phyloP scores from a whole-genome alignment of 148 eudicot genomes.

The Mesembryanthemum crystallinum region DNA sequence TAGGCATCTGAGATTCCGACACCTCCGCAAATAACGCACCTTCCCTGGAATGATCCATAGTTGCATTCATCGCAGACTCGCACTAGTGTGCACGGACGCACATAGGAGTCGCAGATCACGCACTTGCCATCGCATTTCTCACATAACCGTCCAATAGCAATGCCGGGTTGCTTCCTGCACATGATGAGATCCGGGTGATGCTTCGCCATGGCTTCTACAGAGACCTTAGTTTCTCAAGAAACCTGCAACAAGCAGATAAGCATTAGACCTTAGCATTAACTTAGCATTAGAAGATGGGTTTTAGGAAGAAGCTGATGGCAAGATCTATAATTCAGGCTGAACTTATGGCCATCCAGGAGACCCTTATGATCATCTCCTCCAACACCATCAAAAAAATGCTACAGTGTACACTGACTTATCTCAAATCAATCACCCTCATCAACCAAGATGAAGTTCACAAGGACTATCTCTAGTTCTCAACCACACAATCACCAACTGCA shows the following conservation, averaged over 20 bases:
- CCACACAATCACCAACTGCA: no score
- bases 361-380: no score
- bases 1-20: constrained; percentile 87
- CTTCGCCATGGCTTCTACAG: constrained; percentile 59
- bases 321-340: no score
- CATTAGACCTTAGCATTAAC: background rate
- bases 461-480: no score
- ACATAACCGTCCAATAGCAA: constrained; percentile 76
- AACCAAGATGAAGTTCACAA: no score
- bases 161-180: constrained; percentile 86
- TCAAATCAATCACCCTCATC: no score
- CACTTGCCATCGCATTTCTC: constrained; percentile 84
- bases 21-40: constrained; percentile 82
- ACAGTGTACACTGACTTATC: no score
- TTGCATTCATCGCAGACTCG: constrained; percentile 81
- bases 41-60: constrained; percentile 79
- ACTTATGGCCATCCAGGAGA: no score
- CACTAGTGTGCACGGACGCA: constrained; percentile 79
- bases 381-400: no score
- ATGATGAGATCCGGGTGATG: constrained; percentile 87
- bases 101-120: constrained; percentile 76
- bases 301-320: no score
- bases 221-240: constrained; percentile 8
- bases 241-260: constrained; percentile 8
- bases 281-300: no score